These are phyloP conservation scores for Annulohypoxylon moriforme DNA, from an alignment of 495 filamentous ascomycete genomes.

Conservation along the genomic window DNA sequence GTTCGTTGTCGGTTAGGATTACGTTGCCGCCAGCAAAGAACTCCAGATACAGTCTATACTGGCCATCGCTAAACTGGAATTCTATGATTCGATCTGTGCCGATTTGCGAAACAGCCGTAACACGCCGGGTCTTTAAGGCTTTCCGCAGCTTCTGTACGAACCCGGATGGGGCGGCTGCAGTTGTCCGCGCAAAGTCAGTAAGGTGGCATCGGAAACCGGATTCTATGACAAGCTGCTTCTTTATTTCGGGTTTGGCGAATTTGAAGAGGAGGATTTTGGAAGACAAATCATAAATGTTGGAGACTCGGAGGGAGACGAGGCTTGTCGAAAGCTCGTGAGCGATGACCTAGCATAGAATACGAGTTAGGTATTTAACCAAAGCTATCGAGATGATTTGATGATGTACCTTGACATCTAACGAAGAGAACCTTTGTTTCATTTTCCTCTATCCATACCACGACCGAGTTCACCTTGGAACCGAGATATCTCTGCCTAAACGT, in stretches of 20 bases:
- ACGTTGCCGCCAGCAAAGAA: constrained; percentile 97
- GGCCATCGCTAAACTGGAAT: constrained; percentile 90
- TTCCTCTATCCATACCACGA: constrained; percentile 41
- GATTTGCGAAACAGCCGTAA: constrained; percentile 84
- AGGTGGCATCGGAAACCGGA: constrained; percentile 96
- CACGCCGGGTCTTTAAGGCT: constrained; percentile 83
- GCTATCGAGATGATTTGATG: constrained; percentile 13
- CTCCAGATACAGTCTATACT: constrained; percentile 88
- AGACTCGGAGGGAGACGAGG: constrained; percentile 80
- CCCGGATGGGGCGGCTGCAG: constrained; percentile 80
- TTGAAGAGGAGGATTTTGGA: constrained; percentile 96
- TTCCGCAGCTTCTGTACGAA: constrained; percentile 90
- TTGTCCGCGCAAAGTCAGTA: constrained; percentile 86
- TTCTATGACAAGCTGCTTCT: constrained; percentile 90
- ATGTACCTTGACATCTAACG: constrained; percentile 84
- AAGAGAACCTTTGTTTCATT: constrained; percentile 99
- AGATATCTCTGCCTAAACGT: neutral
- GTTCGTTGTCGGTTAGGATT: constrained; percentile 84
- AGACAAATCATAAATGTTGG: constrained; percentile 95
- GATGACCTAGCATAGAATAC: constrained; percentile 72
- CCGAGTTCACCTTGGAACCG: neutral
- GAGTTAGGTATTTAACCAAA: constrained; percentile 18
- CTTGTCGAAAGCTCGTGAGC: constrained; percentile 85
- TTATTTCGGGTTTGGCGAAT: constrained; percentile 83
- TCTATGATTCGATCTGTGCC: constrained; percentile 95